phyloP scores from a whole-genome alignment of 1,284 basidiomycete species.

The Leccinum solheimii region DNA sequence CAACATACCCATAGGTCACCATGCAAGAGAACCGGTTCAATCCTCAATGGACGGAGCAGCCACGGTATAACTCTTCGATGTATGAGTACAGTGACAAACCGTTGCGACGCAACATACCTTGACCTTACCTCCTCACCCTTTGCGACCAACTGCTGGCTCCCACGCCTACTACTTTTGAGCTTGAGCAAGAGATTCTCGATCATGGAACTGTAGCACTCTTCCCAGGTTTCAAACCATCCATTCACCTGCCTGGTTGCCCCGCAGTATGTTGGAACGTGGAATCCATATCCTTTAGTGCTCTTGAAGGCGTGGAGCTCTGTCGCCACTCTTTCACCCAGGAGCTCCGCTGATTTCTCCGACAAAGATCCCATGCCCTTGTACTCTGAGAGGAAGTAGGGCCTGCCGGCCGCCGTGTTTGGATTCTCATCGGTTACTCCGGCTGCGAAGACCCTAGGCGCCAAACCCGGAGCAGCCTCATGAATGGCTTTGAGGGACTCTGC shows the following conservation, averaged over 20 bases:
- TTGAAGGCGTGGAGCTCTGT: conserved; percentile 61
- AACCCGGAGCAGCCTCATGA: conserved; percentile 58
- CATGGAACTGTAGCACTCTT: conserved; percentile 67
- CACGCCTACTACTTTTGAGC: conserved; percentile 47
- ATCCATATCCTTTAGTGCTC: conserved; percentile 67
- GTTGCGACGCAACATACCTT: conserved; percentile 47
- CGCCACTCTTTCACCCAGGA: conserved; percentile 64
- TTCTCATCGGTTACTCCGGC: conserved; percentile 44
- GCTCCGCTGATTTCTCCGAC: conserved; percentile 44
- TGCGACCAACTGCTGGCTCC: conserved; percentile 47
- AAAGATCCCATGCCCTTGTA: conserved; percentile 64
- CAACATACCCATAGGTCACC: conserved; percentile 79
- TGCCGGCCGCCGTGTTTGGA: conserved; percentile 37
- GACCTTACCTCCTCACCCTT: conserved; percentile 58
- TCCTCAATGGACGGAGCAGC: conserved; percentile 59
- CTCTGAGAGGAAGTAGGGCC: conserved; percentile 73
- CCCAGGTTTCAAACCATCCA: conserved; percentile 75
- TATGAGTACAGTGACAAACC: conserved; percentile 4
- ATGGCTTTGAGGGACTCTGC: conserved; percentile 72
- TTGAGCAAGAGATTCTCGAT: conserved; percentile 64
- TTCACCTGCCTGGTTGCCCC: conserved; percentile 77
- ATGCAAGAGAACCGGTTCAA: conserved; percentile 78
- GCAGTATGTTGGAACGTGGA: conserved; percentile 77
- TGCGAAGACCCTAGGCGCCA: conserved; percentile 65
- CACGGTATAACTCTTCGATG: conserved; percentile 70